Evolutionary conservation across 1,139 yeast species (phyloP), one percentile per base, ranked within the genome.

Genomic region (Pichia sp.): DNA sequence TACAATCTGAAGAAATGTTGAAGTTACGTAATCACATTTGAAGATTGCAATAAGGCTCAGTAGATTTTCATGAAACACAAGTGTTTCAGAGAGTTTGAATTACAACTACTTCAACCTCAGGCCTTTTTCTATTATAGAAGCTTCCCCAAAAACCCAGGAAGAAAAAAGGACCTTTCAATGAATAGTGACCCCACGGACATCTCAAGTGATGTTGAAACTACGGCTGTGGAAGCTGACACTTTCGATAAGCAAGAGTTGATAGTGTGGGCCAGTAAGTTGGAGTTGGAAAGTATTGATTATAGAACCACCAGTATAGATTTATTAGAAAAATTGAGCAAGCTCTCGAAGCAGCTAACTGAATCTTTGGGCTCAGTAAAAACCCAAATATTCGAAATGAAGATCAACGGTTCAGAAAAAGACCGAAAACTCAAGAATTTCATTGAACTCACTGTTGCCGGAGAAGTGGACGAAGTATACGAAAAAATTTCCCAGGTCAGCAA

Each of bases 201-300:
- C 10, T 56, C 58, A 2, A 56, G 58, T 36, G 58, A 56, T 3
- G 34, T 51, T 31, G 58, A 56, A 31, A 8, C 45, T 2, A 46
- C 49, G 6, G 45, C 50, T 2, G 43, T 43, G 4, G 57, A 56
- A n/a, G 47, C 48, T 1, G 52, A 52, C 19, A 46, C 44, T 1
- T 54, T 53, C 31, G 58, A 64, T 43, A 62, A 60, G 34, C 59
- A 60, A 13, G 64, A 63, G 29, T 64, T 76, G 40, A 60, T 75
- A 3, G 62, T 70, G 57, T 77, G 80, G 80, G 80, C 80, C 0
- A 71, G 75, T 8, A 70, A 72, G 44, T 61, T 77, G 26, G 81
- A 77, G 58, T 56, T 76, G 51, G 80, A 77, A 57, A 67, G 74
- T n/a, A 65, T 73, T 1, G 78, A 74, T 36, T 60, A 74, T 29